phyloP scores from a whole-genome alignment of 768 basidiomycete species.

The Pulveroboletus sp. region DNA sequence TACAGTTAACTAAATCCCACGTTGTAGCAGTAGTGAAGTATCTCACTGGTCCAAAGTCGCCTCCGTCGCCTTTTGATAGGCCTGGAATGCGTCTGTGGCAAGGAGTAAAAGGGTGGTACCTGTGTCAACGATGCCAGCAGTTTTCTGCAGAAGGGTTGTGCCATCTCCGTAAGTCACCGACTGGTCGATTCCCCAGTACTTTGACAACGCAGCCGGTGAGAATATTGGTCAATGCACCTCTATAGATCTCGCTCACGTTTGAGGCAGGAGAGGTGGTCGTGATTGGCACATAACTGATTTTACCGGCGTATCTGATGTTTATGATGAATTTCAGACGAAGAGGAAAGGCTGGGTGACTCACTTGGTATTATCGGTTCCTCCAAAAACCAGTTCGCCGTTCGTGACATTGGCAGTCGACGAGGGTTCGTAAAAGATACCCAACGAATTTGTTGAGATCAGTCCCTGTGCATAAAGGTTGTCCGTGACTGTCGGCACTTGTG shows the following conservation, averaged over 20 bases:
- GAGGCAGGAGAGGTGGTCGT: constrained; percentile 45
- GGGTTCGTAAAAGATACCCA: constrained; percentile 52
- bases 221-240: neutral
- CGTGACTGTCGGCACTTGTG: constrained; percentile 49
- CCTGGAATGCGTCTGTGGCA: constrained; percentile 55
- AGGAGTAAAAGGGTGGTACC: constrained; percentile 52
- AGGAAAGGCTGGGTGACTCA: constrained; percentile 11
- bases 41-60: constrained; percentile 46
- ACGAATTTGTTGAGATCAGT: constrained; percentile 38
- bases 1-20: neutral
- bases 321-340: neutral
- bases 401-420: constrained; percentile 32
- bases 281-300: constrained; percentile 37
- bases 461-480: constrained; percentile 51
- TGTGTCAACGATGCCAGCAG: constrained; percentile 49
- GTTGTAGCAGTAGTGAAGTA: neutral
- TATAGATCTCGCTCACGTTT: constrained; percentile 12
- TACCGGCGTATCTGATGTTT: constrained; percentile 28
- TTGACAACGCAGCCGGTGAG: neutral
- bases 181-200: constrained; percentile 48
- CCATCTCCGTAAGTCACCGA: constrained; percentile 33
- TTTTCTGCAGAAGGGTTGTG: constrained; percentile 31
- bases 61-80: constrained; percentile 51
- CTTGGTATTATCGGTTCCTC: constrained; percentile 46
- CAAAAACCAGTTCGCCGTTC: constrained; percentile 56